Base-by-base conservation (phyloP, 768 basidiomycete species). In the Lyophyllum semitale region DNA sequence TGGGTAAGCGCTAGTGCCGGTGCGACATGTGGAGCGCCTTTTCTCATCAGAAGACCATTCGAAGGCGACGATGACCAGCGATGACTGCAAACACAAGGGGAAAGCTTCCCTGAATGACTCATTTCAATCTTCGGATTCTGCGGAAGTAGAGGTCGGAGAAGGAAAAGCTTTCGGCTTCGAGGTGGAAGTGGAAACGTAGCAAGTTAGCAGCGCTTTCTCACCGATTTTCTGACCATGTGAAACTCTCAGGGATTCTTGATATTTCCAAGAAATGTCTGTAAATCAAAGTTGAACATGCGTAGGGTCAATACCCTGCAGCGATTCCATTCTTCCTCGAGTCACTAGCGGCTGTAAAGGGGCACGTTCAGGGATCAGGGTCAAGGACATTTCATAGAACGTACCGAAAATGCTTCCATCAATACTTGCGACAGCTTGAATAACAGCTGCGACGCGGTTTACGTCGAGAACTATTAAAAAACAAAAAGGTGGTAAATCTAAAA, bases 261-360 rank as follows among this genome's bases (percentile, higher is more conserved):
- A n/a, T 9, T 40, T 40, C 17, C 2, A 40, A 37, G 17, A 13
- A 7, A 40, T 9, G 20, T 23, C 20, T 23, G 41, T 20, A 42
- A 23, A 22, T 22, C 22, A 23, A 45, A 45, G 3, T 3, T 29
- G n/a, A 8, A 5, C n/a, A 44, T 26, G 15, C 25, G 12, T 8
- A 5, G 8, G 37, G 50, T 64, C 65, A 93, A 71, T 95, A 95
- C 3, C 90, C 95, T 44, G 90, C 85, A 4, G 95, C 91, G 38
- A 94, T 81, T n/a, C 94, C 94, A 59, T 93, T 90, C 77, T 95
- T 96, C 66, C 94, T 82, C 18, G 91, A 93, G 71, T 97, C 95
- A 66, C 91, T 93, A 8, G 91, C 89, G 57, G 92, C 94, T 90
- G 61, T 41, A 23, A 23, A 33, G 17, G 18, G 33, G 23, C 25